Conservation (phyloP, 2,329 filamentous ascomycete genomes). For the Nigrograna mackinnonii region DNA sequence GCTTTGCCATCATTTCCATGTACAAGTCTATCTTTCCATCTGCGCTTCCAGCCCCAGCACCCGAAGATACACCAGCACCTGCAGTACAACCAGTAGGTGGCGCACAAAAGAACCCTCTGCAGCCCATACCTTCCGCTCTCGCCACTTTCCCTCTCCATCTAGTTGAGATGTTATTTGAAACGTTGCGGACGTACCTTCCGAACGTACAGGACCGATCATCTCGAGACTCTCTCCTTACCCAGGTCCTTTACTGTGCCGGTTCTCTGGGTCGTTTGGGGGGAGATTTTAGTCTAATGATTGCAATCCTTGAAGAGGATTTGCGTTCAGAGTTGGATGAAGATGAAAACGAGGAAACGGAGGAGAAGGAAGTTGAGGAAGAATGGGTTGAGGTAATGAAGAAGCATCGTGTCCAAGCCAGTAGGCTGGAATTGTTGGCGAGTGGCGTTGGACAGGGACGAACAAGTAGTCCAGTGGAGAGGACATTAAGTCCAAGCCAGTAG, state of each 20-base stretch:
- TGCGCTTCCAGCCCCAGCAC: conserved; percentile 47
- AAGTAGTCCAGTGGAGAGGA: conserved; percentile 13
- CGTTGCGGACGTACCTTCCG: conserved; percentile 75
- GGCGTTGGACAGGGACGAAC: conserved; percentile 43
- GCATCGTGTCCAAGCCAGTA: conserved; percentile 81
- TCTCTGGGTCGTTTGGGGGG: conserved; percentile 88
- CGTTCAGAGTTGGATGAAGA: conserved; percentile 46
- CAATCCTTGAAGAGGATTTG: conserved; percentile 57
- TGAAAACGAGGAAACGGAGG: conserved; percentile 39
- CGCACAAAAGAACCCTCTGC: conserved; percentile 37
- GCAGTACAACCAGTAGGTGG: conserved; percentile 21
- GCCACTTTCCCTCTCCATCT: conserved; percentile 85
- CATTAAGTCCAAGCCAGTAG: conserved; percentile 15
- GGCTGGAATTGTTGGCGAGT: conserved; percentile 62
- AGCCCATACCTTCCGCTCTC: conserved; percentile 72
- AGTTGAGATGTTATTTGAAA: conserved; percentile 78
- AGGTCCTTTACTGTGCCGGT: conserved; percentile 90
- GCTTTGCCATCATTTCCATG: conserved; percentile 92
- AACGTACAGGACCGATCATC: conserved; percentile 79
- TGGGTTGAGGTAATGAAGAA: conserved; percentile 91
- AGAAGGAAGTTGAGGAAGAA: conserved; percentile 56
- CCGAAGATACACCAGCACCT: conserved; percentile 23
- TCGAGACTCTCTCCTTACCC: conserved; percentile 85
- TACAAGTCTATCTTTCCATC: conserved; percentile 86
- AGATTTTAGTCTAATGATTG: conserved; percentile 89